Conservation (phyloP, 208 protist genomes). For the Trichomonas tenax region DNA sequence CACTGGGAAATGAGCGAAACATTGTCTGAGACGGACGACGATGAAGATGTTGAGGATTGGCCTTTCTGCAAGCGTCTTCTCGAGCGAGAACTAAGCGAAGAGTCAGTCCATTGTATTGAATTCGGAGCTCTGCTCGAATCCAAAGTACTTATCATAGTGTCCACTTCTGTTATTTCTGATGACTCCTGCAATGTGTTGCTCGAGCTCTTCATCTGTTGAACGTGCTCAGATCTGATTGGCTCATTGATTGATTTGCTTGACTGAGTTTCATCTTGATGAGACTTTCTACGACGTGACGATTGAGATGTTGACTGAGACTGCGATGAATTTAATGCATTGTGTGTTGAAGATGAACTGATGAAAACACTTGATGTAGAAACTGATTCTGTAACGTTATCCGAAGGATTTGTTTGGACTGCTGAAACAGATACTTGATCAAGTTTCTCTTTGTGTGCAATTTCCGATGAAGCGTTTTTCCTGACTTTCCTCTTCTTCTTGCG, state of each 20-base stretch:
- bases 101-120: background rate
- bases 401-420: background rate
- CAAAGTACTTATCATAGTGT: background rate
- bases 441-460: background rate
- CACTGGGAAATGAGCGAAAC: background rate
- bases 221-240: background rate
- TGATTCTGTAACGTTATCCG: background rate
- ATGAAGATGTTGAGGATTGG: background rate
- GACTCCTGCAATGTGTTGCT: background rate
- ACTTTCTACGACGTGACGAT: background rate
- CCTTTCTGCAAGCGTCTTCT: background rate
- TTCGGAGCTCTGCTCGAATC: too few species aligned
- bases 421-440: background rate
- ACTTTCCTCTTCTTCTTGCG: background rate
- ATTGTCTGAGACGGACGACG: background rate
- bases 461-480: background rate
- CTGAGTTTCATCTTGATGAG: background rate
- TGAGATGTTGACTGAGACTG: background rate
- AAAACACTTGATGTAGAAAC: background rate
- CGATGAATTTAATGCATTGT: background rate
- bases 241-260: background rate
- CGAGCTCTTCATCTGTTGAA: background rate
- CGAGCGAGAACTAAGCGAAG: background rate
- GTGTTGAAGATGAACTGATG: background rate
- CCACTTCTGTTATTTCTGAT: background rate